These are phyloP conservation scores for Sugiyamaella paludigena DNA, from an alignment of 1,139 yeast species.

Conservation along the genomic window DNA sequence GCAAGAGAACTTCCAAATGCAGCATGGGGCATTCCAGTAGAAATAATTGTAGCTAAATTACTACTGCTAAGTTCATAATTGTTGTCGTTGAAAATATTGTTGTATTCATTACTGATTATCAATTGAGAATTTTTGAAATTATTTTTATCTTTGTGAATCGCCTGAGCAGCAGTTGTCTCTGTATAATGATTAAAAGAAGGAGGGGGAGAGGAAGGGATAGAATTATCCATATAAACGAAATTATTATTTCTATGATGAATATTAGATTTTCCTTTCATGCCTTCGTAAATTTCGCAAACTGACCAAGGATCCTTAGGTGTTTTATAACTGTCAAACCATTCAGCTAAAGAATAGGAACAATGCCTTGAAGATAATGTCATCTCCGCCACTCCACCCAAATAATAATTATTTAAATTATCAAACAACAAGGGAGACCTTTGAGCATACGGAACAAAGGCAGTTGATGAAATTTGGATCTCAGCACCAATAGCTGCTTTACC, in stretches of 20 bases:
- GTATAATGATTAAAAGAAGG: neutral
- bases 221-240: conserved; percentile 2
- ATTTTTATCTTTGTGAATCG: neutral
- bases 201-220: neutral
- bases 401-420: conserved; percentile 46
- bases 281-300: conserved; percentile 44
- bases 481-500: conserved; percentile 50
- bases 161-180: neutral
- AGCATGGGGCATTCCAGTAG: conserved; percentile 28
- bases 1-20: conserved; percentile 45
- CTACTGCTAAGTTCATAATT: neutral
- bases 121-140: neutral
- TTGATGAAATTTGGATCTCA: conserved; percentile 40
- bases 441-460: conserved; percentile 36
- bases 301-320: conserved; percentile 41
- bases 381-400: conserved; percentile 52
- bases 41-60: conserved; percentile 20
- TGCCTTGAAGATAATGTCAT: conserved; percentile 41
- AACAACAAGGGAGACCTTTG: conserved; percentile 45
- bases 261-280: conserved; percentile 18
- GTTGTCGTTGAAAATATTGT: too few relatives aligned
- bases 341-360: conserved; percentile 41
- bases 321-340: conserved; percentile 42
- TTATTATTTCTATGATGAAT: neutral
- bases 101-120: neutral